Evolutionary conservation across 306 rosid species (phyloP).

Genomic region (apple (Malus domestica)): DNA sequence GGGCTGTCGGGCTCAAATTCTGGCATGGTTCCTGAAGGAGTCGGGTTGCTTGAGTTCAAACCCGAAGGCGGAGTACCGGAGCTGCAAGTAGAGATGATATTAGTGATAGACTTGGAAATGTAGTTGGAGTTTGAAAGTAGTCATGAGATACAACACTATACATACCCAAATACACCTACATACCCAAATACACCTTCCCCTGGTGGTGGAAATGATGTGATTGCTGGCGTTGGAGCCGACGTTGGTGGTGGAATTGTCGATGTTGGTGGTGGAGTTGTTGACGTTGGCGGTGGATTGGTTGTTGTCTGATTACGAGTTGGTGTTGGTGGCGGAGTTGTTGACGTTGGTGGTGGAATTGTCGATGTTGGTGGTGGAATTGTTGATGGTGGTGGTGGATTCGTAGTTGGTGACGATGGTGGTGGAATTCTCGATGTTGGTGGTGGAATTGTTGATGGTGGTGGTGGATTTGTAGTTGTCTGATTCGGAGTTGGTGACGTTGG

Average conservation of each 20-base stretch:
- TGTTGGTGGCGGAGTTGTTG: slow-evolving; percentile 12
- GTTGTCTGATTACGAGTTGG: not conserved
- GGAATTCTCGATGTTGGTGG: slow-evolving; percentile 18
- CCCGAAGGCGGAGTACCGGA: slow-evolving; percentile 44
- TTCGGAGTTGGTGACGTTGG: not conserved
- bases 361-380: not conserved
- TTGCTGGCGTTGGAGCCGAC: slow-evolving; percentile 16
- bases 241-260: slow-evolving; percentile 11
- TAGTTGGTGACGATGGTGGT: not conserved
- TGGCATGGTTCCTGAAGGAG: slow-evolving; percentile 46
- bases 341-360: slow-evolving; percentile 3
- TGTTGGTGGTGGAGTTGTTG: slow-evolving; percentile 22
- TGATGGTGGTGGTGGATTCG: slow-evolving; percentile 21
- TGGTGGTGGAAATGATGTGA: slow-evolving; percentile 31
- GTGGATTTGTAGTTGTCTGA: not conserved
- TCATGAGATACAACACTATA: slow-evolving; percentile 12
- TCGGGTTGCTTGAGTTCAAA: slow-evolving; percentile 55
- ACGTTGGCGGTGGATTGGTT: slow-evolving; percentile 7
- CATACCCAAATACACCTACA: slow-evolving; percentile 44
- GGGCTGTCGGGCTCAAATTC: slow-evolving; percentile 39
- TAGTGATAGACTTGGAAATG: not conserved
- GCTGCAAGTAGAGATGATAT: slow-evolving; percentile 34
- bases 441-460: slow-evolving; percentile 23
- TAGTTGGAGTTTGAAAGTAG: not conserved
- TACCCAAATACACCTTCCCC: slow-evolving; percentile 37